A percentile compares a stretch with the other conserved stretches of the same genome.
Conservation (phyloP, 306 rosid genomes). For the Leucaena leucocephala region DNA sequence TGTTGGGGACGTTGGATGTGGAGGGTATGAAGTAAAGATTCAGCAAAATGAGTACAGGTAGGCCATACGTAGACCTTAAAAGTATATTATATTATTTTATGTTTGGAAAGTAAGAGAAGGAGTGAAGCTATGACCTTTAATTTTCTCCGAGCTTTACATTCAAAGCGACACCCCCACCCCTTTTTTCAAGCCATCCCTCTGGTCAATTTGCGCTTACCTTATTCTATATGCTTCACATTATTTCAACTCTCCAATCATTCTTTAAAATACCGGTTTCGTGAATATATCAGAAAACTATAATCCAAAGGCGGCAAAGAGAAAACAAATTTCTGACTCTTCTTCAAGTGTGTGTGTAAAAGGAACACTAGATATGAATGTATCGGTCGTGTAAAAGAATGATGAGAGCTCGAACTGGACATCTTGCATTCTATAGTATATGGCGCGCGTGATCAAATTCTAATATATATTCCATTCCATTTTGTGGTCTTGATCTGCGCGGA, state of each 20-base stretch:
- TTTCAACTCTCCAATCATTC: background rate
- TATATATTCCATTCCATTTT: background rate
- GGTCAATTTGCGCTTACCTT: background rate
- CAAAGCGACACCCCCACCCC: background rate
- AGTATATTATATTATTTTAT: background rate
- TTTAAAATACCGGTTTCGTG: background rate
- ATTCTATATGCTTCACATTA: background rate
- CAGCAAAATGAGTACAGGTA: constrained; percentile 45
- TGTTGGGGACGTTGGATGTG: constrained; percentile 26
- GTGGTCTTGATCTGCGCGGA: background rate
- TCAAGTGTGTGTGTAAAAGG: background rate
- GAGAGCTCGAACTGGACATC: no score
- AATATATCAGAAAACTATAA: background rate
- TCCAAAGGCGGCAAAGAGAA: background rate
- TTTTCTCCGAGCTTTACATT: background rate
- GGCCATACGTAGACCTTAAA: constrained; percentile 37
- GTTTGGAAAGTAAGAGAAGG: background rate
- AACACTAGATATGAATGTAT: no score
- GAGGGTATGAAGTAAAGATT: constrained; percentile 47
- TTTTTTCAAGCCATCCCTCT: background rate
- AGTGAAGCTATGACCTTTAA: constrained; percentile 1
- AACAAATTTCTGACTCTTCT: background rate
- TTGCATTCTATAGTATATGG: background rate
- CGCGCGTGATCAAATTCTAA: background rate
- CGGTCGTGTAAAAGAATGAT: no score